phyloP scores from a whole-genome alignment of 306 rosid species.

The Cucurbita pepo region DNA sequence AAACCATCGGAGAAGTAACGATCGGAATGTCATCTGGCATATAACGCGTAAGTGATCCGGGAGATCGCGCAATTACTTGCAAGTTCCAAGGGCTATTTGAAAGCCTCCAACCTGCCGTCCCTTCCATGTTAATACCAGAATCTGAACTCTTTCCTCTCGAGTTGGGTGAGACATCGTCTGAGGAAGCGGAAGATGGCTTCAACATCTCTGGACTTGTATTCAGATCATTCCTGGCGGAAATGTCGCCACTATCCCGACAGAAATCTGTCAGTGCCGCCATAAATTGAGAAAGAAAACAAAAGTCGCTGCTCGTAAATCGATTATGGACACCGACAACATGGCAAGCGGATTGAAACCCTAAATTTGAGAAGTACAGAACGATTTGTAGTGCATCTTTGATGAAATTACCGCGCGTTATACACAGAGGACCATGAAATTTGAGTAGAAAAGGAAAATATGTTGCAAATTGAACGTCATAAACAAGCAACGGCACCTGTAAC shows the following conservation, averaged over 20 bases:
- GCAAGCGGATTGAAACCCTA: constrained; percentile 39
- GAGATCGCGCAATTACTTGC: constrained; percentile 89
- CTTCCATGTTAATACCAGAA: constrained; percentile 46
- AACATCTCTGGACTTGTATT: constrained; percentile 21
- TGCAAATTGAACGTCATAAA: constrained; percentile 16
- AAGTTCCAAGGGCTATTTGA: constrained; percentile 98
- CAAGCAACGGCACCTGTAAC: constrained; percentile 29
- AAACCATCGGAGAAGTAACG: constrained; percentile 97
- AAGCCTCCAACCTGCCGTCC: constrained; percentile 97
- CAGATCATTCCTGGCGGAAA: constrained; percentile 14
- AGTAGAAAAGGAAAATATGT: constrained; percentile 8
- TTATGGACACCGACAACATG: not conserved
- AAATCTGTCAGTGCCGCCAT: constrained; percentile 1
- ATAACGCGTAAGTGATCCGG: constrained; percentile 94
- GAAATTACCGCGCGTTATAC: constrained; percentile 5
- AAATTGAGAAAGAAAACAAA: not conserved
- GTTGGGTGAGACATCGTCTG: constrained; percentile 31
- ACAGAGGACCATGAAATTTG: constrained; percentile 7
- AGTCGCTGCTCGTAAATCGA: constrained; percentile 12
- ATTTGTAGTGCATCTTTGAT: not conserved
- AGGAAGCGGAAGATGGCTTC: constrained; percentile 22
- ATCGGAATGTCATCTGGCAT: constrained; percentile 99
- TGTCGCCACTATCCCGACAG: constrained; percentile 12
- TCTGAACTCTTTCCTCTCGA: constrained; percentile 34
- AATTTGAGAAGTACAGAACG: constrained; percentile 5